Percentiles rank a stretch among this genome's conserved stretches.
Evolutionary conservation across 805 yeast species (phyloP).

Genomic region (Ogataea pilisensis): DNA sequence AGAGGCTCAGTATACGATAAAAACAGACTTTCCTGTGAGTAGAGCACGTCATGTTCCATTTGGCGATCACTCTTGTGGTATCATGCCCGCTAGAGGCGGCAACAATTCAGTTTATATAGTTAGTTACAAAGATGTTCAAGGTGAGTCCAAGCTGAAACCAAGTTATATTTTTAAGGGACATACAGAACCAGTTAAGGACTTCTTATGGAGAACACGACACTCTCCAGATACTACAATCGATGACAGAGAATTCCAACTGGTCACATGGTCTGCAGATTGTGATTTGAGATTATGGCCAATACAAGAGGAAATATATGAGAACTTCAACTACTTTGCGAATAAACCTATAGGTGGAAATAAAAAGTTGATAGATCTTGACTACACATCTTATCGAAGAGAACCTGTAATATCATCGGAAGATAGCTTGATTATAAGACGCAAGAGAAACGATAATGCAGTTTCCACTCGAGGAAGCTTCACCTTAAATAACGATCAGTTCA

Average conservation of each 20-base stretch:
- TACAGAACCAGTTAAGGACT: constrained; percentile 78
- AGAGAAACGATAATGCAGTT: constrained; percentile 15
- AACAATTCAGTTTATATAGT: constrained; percentile 55
- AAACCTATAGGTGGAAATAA: constrained; percentile 30
- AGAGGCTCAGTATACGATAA: constrained; percentile 54
- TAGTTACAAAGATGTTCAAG: constrained; percentile 38
- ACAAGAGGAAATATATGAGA: constrained; percentile 43
- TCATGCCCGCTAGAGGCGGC: constrained; percentile 91
- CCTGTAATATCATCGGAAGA: constrained; percentile 31
- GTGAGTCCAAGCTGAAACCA: constrained; percentile 43
- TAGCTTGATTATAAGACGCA: constrained; percentile 20
- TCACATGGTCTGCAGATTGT: constrained; percentile 91
- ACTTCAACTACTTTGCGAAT: constrained; percentile 39
- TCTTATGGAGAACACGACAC: constrained; percentile 76
- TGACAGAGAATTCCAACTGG: constrained; percentile 83
- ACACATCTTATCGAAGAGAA: constrained; percentile 47
- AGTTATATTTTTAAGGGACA: constrained; percentile 73
- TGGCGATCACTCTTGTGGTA: constrained; percentile 76
- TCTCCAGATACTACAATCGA: constrained; percentile 39
- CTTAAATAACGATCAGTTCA: constrained; percentile 38
- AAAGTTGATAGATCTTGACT: constrained; percentile 35
- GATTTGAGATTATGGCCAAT: constrained; percentile 82
- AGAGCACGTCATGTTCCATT: constrained; percentile 86
- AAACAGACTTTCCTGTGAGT: constrained; percentile 81
- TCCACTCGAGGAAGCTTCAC: constrained; percentile 29